Conservation (phyloP, 2,329 filamentous ascomycete genomes). For the Pseudopithomyces chartarum region DNA sequence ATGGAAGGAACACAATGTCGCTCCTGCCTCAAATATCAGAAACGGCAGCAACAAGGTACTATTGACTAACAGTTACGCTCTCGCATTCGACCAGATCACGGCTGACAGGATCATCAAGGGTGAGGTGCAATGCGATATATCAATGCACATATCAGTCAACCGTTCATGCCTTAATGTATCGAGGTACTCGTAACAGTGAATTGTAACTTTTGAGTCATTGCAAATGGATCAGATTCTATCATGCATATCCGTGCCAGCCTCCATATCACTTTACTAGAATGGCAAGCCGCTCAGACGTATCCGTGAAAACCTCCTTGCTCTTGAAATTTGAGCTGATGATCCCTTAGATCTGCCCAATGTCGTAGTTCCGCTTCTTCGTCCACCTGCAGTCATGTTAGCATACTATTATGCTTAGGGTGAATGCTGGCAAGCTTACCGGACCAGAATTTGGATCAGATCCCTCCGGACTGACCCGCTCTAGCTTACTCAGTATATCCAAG, state of each 20-base stretch:
- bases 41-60: too few species aligned
- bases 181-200: too few species aligned
- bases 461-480: constrained; percentile 67
- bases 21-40: too few species aligned
- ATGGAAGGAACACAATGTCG: too few species aligned
- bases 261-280: not conserved
- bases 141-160: too few species aligned
- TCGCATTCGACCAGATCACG: constrained; percentile 9
- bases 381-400: constrained; percentile 23
- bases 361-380: constrained; percentile 78
- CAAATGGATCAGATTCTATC: not conserved
- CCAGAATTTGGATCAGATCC: constrained; percentile 35
- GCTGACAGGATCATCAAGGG: not conserved
- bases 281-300: constrained; percentile 23
- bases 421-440: constrained; percentile 4
- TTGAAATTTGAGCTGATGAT: constrained; percentile 76
- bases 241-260: not conserved
- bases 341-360: constrained; percentile 78
- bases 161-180: too few species aligned
- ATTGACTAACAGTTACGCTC: too few species aligned
- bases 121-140: constrained; percentile 19
- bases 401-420: not conserved
- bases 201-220: too few species aligned
- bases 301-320: constrained; percentile 64
- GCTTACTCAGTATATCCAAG: constrained; percentile 73